Evolutionary conservation across 176 grass and related monocot species (phyloP), one percentile per base, ranked within the genome.

Genomic region (Chloris gayana): DNA sequence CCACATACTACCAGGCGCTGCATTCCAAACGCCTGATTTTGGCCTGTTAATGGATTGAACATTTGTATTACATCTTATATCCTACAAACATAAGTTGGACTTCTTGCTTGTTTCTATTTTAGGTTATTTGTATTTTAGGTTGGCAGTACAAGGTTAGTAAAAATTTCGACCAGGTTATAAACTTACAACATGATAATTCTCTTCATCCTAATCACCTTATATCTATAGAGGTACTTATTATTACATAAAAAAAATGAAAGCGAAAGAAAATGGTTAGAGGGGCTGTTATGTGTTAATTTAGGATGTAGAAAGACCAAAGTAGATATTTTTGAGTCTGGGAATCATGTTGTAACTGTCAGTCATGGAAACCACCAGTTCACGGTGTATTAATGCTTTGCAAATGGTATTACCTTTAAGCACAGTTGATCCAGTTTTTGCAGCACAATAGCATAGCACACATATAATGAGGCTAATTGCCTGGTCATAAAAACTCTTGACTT

Each of bases 201-300:
- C 21, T 76, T 56, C 32, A 77, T 56, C 6, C 45, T 37, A 22
- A 53, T 29, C 25, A 60, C 25, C 26, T 19, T 53, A 46, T 56
- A 37, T 78, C 58, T 29, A 29, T 56, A 14, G 19, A 63, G 42
- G 64, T 68, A 33, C 4, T 21, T 58, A 68, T 22, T 83, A 31
- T 38, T 68, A 61, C 25, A 56, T 2, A 37, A 6, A 7, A 79
- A 31, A 69, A 69, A 59, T 33, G 49, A 70, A 14, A 66, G 2
- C 5, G 14, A 67, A 73, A n/a, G 51, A 6, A 58, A 73, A 68
- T 32, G 6, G 13, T 47, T 30, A 41, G 30, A n/a, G n/a, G 22
- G 35, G 35, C 35, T 37, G 35, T 37, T 81, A 9, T 3, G 17
- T 87, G 31, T 79, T 73, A 51, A 14, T 73, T n/a, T 58, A 59